Evolutionary conservation across 768 basidiomycete genomes (phyloP), one percentile per base, ranked within the genome.

Genomic region (Leccinum fibrillosum): DNA sequence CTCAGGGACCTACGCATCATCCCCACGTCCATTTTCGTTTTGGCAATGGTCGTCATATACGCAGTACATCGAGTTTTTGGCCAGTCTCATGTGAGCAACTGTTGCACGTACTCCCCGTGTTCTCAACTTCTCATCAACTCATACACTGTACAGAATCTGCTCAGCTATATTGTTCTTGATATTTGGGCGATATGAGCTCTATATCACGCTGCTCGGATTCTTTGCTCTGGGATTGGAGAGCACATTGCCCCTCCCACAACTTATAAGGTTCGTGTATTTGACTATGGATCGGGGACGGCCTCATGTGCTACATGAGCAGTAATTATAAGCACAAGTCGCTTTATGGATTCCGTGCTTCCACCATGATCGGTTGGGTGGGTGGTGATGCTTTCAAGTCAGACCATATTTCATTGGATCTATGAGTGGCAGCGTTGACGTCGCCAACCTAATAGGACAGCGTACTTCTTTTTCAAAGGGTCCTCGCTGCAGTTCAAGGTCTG

Each of bases 41-140:
- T 94, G 92, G 92, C 90, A 94, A 66, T 94, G 92, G 92, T 73
- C 79, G 50, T 80, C 76, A 3, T 94, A 92, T 69, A 74, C 81
- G 2, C 89, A 90, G 65, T 87, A 94, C 68, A 78, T 94, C 53
- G 92, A 94, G 66, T 92, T 90, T 72, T 77, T 94, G 53, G 88
- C 89, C 9, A 88, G 83, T 9, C 78, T 88, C 58, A 87, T 93
- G 92, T 92, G 54, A 70, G 64, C 32, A 21, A 13, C 10, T 4
- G 7, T n/a, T 47, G 37, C 8, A 37, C 59, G 12, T 34, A 34
- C 32, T 15, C 58, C 47, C 61, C 52, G 8, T 55, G 32, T 58
- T 57, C 52, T 54, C 42, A 49, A 23, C 23, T 23, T 23, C 23
- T 23, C 23, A 23, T 42, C 55, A 25, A 56, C 53, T 59, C 35